Evolutionary conservation across 75 land plant genomes (phyloP).

Genomic region (Pinus taeda): DNA sequence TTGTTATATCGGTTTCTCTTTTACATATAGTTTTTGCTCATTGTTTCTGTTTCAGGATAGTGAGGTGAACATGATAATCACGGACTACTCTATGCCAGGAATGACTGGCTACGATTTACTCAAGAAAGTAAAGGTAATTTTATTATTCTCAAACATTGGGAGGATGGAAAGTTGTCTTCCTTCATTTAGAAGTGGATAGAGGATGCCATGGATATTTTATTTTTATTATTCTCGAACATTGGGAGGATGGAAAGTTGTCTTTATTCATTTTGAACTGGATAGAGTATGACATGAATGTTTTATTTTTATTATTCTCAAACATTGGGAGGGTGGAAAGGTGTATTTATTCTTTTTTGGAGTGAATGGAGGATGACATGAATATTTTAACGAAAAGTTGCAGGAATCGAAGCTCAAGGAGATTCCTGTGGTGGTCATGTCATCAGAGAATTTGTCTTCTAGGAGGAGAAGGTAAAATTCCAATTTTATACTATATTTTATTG

Average conservation of each 20-base stretch:
- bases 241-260: no score
- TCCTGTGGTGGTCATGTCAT: constrained; percentile 91
- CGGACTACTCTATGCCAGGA: constrained; percentile 58
- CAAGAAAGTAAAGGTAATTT: constrained; percentile 45
- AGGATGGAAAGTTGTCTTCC: neutral
- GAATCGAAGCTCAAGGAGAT: constrained; percentile 56
- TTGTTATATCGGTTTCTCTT: neutral
- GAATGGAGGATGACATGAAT: no score
- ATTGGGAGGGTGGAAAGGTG: no score
- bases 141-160: neutral
- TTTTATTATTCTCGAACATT: neutral
- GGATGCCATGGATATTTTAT: no score
- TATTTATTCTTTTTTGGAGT: no score
- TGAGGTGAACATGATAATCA: constrained; percentile 41
- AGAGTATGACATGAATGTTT: no score
- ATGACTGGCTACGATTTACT: constrained; percentile 61
- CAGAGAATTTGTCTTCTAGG: constrained; percentile 68
- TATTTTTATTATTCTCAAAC: no score
- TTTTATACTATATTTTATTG: neutral
- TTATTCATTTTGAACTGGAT: no score
- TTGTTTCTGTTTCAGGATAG: constrained; percentile 7
- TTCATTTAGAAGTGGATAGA: neutral
- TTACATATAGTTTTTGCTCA: neutral
- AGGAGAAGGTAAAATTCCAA: constrained; percentile 49
- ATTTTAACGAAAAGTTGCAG: no score